phyloP scores from a whole-genome alignment of 2,329 filamentous ascomycete genomes.

The Delphinella strobiligena region DNA sequence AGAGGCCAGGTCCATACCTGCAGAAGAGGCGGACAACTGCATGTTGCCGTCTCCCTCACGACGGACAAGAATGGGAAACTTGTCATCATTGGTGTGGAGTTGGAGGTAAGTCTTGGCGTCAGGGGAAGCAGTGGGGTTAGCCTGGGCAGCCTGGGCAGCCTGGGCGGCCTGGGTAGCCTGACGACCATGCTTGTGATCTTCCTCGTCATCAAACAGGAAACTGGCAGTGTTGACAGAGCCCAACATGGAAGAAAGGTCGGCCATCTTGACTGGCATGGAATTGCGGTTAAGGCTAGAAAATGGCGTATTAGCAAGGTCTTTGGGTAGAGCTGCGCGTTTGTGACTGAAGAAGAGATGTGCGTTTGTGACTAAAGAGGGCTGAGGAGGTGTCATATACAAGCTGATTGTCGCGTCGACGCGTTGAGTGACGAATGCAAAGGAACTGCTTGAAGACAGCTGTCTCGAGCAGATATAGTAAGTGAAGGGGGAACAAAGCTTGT shows the following conservation, averaged over 20 bases:
- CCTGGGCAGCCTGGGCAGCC: slow-evolving; percentile 21
- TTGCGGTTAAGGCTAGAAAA: slow-evolving; percentile 68
- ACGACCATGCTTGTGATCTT: slow-evolving; percentile 32
- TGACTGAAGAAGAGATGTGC: too few species aligned
- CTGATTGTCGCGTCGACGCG: too few species aligned
- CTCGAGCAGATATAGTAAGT: too few species aligned
- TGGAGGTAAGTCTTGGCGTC: slow-evolving; percentile 59
- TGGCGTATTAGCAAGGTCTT: slow-evolving; percentile 1
- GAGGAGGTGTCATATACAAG: background rate
- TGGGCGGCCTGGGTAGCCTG: slow-evolving; percentile 27
- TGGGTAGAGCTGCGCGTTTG: slow-evolving; percentile 1
- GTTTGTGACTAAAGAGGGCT: background rate
- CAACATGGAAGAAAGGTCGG: slow-evolving; percentile 40
- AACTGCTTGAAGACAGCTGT: too few species aligned
- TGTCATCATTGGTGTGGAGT: slow-evolving; percentile 65
- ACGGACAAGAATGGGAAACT: slow-evolving; percentile 73
- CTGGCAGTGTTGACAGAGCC: slow-evolving; percentile 77
- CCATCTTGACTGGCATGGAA: slow-evolving; percentile 67
- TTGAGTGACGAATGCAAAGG: too few species aligned
- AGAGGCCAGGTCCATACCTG: slow-evolving; percentile 63
- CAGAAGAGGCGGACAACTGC: slow-evolving; percentile 69
- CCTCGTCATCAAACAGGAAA: slow-evolving; percentile 70
- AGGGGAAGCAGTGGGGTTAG: slow-evolving; percentile 40
- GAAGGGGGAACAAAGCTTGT: too few species aligned
- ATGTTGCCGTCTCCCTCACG: slow-evolving; percentile 42